phyloP scores from a whole-genome alignment of 1,139 yeast species.

The Lizanozyma gosingica region DNA sequence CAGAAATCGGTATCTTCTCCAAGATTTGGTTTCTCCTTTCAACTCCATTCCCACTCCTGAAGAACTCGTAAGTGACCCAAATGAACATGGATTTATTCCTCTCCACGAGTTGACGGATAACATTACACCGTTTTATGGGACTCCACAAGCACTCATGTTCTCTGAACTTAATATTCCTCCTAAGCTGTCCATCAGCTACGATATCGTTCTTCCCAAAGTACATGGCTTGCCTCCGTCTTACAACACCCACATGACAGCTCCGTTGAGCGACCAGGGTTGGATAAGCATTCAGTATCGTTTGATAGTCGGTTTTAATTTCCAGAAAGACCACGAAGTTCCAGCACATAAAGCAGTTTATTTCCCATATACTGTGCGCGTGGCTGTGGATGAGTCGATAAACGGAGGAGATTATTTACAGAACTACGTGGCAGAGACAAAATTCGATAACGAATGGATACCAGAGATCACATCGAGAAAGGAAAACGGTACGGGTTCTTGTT shows the following conservation, averaged over 20 bases:
- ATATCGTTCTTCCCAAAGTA: constrained; percentile 18
- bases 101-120: constrained; percentile 22
- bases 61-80: constrained; percentile 3
- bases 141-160: constrained; percentile 31
- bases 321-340: constrained; percentile 10
- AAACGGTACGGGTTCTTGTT: too few relatives aligned
- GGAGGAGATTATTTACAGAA: constrained; percentile 22
- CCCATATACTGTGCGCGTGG: constrained; percentile 22
- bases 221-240: constrained; percentile 30
- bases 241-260: constrained; percentile 35
- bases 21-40: constrained; percentile 28
- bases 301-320: constrained; percentile 20
- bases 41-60: constrained; percentile 17
- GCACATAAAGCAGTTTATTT: constrained; percentile 26
- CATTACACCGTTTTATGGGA: constrained; percentile 33
- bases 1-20: constrained; percentile 16
- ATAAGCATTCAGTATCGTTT: constrained; percentile 30
- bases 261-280: constrained; percentile 33
- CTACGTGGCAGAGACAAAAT: constrained; percentile 7
- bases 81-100: constrained; percentile 9
- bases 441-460: constrained; percentile 28
- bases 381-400: constrained; percentile 16
- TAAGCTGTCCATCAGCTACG: constrained; percentile 13
- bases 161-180: constrained; percentile 20
- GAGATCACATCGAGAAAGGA: constrained; percentile 3